Evolutionary conservation across 2,329 filamentous ascomycete genomes (phyloP), one percentile per base, ranked within the genome.

Genomic region (Botrytis aclada): DNA sequence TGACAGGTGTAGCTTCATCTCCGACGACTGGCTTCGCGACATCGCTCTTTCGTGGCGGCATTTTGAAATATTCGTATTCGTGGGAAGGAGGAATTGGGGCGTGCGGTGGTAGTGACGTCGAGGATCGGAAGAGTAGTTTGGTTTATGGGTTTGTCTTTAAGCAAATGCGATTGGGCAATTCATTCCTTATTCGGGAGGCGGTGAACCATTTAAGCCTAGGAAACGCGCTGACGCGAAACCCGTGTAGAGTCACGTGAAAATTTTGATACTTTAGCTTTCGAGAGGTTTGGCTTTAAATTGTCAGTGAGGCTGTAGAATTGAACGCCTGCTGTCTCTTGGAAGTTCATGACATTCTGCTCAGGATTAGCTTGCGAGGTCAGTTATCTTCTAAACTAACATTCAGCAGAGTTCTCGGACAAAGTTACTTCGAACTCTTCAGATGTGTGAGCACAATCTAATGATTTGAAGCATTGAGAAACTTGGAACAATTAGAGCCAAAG

Each of bases 31-130:
- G 83, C 70, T 83, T 83, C 18, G 86, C 84, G 61, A 83, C 83
- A 76, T 88, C 87, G 75, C 84, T 86, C 80, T 90, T 90, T 70
- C 86, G 84, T 39, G 87, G 84, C 65, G 88, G 86, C 88, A 89
- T 89, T 39, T 61, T 74, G 51, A 18, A n/a, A 47, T 66, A 3
- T n/a, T 14, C 22, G 47, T 43, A n/a, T 56, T 22, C 60, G 43
- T 66, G n/a, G 20, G 22, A 56, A 51, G 61, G n/a, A 60, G 43
- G n/a, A 66, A 51, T 67, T 65, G 20, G 54, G 43, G 47, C 34
- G 60, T 73, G 32, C 43, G 61, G 39, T 43, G 45, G 43, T 39
- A 20, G 69, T 41, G 34, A 41, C 12, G 37, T 69, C 29, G 62
- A 41, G 32, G 22, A n/a, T 66, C 25, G 58, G 34, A 41, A 37